These are phyloP conservation scores for Paecilomyces sp. DNA, from an alignment of 2,329 filamentous ascomycete genomes.

Conservation along the genomic window DNA sequence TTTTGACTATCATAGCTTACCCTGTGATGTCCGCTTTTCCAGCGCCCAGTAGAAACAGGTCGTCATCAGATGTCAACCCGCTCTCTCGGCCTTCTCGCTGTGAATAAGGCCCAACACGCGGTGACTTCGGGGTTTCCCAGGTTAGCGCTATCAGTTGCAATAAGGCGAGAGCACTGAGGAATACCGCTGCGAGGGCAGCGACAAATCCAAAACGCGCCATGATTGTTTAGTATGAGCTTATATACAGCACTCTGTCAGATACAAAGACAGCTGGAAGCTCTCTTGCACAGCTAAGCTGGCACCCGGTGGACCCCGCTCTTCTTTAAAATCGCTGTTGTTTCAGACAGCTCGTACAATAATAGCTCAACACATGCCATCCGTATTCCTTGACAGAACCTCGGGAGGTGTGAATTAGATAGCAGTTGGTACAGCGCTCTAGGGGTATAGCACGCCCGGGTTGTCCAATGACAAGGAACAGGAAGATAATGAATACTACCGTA, in stretches of 20 bases:
- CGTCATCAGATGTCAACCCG: conserved; percentile 20
- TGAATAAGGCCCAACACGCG: conserved; percentile 10
- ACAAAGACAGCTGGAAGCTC: background rate
- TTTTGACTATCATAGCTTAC: conserved; percentile 28
- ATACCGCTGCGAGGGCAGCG: conserved; percentile 16
- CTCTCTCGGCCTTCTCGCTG: conserved; percentile 17
- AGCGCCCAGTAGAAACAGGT: conserved; percentile 57
- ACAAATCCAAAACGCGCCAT: conserved; percentile 24
- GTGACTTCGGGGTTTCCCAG: conserved; percentile 9
- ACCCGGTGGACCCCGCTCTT: background rate
- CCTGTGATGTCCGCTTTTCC: conserved; percentile 69
- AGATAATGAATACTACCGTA: background rate
- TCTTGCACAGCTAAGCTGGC: background rate
- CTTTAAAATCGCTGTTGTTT: background rate
- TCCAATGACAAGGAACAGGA: background rate
- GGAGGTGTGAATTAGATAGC: background rate
- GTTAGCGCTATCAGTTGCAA: conserved; percentile 22
- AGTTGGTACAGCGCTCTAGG: background rate
- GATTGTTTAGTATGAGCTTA: conserved; percentile 1
- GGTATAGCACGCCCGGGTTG: background rate
- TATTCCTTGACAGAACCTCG: background rate
- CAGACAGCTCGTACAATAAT: background rate
- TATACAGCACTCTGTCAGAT: background rate
- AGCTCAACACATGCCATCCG: background rate
- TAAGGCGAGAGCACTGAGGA: conserved; percentile 20